A percentile compares a stretch with the other conserved stretches of the same genome.
These are phyloP conservation scores for Russula ochroleuca DNA, from an alignment of 768 basidiomycete species.

Conservation along the genomic window DNA sequence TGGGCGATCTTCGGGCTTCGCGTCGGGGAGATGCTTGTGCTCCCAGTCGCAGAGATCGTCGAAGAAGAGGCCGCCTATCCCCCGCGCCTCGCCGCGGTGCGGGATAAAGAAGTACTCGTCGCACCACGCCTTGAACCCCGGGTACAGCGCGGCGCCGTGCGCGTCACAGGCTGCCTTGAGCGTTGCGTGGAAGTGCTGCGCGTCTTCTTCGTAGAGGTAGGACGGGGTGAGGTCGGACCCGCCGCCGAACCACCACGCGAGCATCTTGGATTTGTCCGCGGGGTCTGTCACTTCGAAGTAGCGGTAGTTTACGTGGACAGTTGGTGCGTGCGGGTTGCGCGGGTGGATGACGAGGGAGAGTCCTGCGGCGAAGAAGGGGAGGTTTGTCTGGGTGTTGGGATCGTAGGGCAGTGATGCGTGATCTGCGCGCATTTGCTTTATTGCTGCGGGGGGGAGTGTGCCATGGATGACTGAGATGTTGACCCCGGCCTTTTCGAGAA, in stretches of 20 bases:
- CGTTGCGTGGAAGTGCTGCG: slow-evolving; percentile 76
- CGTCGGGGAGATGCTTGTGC: slow-evolving; percentile 58
- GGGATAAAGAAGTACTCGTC: slow-evolving; percentile 95
- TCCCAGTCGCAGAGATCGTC: slow-evolving; percentile 76
- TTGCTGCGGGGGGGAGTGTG: slow-evolving; percentile 78
- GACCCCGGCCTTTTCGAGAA: slow-evolving; percentile 94
- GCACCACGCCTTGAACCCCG: slow-evolving; percentile 89
- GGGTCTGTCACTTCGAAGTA: slow-evolving; percentile 82
- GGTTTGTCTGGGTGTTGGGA: slow-evolving; percentile 48
- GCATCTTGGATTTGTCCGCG: slow-evolving; percentile 40
- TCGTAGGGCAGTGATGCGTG: slow-evolving; percentile 72
- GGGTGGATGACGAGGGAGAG: slow-evolving; percentile 93
- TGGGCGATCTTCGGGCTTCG: slow-evolving; percentile 42
- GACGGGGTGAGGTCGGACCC: slow-evolving; percentile 92
- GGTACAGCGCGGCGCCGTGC: slow-evolving; percentile 65
- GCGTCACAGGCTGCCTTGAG: slow-evolving; percentile 71
- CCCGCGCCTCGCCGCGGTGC: slow-evolving; percentile 81
- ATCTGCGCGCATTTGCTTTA: slow-evolving; percentile 93
- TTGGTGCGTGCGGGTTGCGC: slow-evolving; percentile 87
- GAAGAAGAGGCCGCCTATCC: slow-evolving; percentile 94
- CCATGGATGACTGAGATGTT: slow-evolving; percentile 93
- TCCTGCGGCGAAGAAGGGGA: slow-evolving; percentile 93
- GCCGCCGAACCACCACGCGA: slow-evolving; percentile 99
- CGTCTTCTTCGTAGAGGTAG: slow-evolving; percentile 88
- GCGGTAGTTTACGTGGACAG: slow-evolving; percentile 93